Evolutionary conservation across 108 stramenopile species (phyloP).

Genomic region (Cyclotella atomus): DNA sequence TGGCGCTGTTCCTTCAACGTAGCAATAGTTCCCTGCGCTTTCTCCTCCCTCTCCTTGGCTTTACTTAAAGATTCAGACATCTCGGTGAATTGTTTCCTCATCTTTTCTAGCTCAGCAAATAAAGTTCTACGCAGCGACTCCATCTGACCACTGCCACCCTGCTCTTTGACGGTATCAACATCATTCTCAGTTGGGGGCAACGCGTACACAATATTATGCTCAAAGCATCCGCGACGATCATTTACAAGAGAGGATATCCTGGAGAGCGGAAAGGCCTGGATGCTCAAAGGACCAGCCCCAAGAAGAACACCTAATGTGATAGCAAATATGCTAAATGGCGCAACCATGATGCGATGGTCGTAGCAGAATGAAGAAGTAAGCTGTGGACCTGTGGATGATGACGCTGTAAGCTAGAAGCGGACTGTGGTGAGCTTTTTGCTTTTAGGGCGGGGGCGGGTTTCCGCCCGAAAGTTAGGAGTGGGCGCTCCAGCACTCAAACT

Average conservation of each 20-base stretch:
- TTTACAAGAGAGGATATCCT: background rate
- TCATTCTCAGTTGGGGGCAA: background rate
- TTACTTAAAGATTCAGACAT: constrained; percentile 21
- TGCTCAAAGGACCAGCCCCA: background rate
- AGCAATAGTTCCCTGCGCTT: constrained; percentile 4
- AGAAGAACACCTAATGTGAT: background rate
- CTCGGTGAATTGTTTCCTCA: constrained; percentile 24
- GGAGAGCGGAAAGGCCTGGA: background rate
- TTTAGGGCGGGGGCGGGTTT: background rate
- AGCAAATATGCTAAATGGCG: background rate
- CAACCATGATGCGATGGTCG: background rate
- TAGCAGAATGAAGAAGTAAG: too few species aligned
- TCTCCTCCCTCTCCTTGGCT: constrained; percentile 31
- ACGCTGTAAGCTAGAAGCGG: too few species aligned
- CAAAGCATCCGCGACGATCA: background rate
- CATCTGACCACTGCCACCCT: background rate
- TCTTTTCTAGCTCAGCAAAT: constrained; percentile 20
- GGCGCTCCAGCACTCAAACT: too few species aligned
- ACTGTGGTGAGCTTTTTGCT: too few species aligned
- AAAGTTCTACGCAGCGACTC: constrained; percentile 3
- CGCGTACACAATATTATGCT: background rate
- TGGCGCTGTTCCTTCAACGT: constrained; percentile 14
- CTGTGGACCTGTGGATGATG: too few species aligned
- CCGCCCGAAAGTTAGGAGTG: background rate
- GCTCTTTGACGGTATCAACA: background rate